These are phyloP conservation scores for Salinomyces thailandicus DNA, from an alignment of 2,329 filamentous ascomycete genomes.

Conservation along the genomic window DNA sequence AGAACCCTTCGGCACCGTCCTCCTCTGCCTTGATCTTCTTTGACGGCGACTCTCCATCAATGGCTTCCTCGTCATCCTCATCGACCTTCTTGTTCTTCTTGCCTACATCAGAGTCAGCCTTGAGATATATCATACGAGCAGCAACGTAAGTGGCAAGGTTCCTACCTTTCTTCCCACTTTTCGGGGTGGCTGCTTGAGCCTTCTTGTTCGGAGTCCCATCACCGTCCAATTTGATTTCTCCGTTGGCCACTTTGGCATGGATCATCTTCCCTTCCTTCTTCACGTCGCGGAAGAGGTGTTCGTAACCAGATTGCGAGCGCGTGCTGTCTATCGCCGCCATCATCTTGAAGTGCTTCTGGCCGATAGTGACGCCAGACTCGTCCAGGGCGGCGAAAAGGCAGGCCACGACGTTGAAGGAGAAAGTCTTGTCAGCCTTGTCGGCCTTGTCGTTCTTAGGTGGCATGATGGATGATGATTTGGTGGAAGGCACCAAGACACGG, in stretches of 20 bases:
- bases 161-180: not conserved
- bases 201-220: constrained; percentile 2
- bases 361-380: constrained; percentile 10
- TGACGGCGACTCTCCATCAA: constrained; percentile 7
- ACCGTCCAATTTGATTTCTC: not conserved
- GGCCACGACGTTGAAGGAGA: constrained; percentile 17
- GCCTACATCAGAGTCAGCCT: not conserved
- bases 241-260: constrained; percentile 3
- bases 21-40: constrained; percentile 14
- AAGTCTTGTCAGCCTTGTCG: constrained; percentile 5
- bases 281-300: constrained; percentile 22
- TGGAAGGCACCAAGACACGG: too few species aligned
- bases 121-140: not conserved
- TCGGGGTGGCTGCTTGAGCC: not conserved
- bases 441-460: too few species aligned
- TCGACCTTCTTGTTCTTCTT: constrained; percentile 1
- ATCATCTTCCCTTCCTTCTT: constrained; percentile 21
- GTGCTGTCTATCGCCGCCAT: constrained; percentile 19
- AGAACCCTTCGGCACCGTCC: constrained; percentile 1
- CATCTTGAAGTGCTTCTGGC: constrained; percentile 18
- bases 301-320: constrained; percentile 10
- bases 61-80: constrained; percentile 2
- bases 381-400: constrained; percentile 12
- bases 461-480: too few species aligned
- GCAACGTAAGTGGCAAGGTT: too few species aligned